A percentile compares a stretch with the other conserved stretches of the same genome.
Conservation (phyloP, 768 basidiomycete genomes). For the Mrakia gelida region DNA sequence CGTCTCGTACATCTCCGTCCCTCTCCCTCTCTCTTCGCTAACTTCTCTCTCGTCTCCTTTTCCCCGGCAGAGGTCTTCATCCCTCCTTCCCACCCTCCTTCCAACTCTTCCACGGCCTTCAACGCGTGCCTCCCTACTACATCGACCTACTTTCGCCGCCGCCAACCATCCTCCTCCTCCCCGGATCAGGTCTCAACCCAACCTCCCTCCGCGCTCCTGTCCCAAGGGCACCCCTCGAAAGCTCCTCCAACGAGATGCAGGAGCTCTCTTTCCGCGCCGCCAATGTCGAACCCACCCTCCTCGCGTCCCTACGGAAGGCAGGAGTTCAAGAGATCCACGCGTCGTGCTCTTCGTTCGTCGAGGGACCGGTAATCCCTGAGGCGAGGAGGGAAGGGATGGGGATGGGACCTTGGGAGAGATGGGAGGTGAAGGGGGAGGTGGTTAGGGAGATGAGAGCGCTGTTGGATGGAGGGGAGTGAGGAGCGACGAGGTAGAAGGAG, state of each 20-base stretch:
- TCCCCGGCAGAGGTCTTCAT: not conserved
- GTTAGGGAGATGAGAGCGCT: not conserved
- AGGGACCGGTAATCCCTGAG: conserved; percentile 53
- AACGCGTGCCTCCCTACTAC: too few species aligned
- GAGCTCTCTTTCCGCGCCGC: too few species aligned
- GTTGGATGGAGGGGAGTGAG: not conserved
- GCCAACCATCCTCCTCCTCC: conserved; percentile 51
- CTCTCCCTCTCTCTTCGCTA: not conserved
- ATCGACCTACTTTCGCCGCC: not conserved
- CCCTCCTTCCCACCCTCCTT: not conserved
- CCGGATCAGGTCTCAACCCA: conserved; percentile 70
- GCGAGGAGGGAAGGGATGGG: conserved; percentile 56
- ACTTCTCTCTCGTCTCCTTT: conserved; percentile 47
- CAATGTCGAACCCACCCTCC: conserved; percentile 39
- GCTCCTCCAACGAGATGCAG: not conserved
- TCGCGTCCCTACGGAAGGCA: conserved; percentile 53
- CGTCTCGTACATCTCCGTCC: not conserved
- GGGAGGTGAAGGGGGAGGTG: conserved; percentile 51
- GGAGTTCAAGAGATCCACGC: conserved; percentile 68
- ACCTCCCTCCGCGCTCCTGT: conserved; percentile 48
- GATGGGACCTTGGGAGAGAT: conserved; percentile 65
- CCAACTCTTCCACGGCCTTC: not conserved
- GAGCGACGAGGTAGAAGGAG: not conserved
- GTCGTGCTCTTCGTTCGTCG: conserved; percentile 65
- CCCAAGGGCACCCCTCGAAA: not conserved